Percentiles rank a stretch among this genome's conserved stretches.
phyloP scores from a whole-genome alignment of 2,329 filamentous ascomycete genomes.

The Xylaria multiplex region DNA sequence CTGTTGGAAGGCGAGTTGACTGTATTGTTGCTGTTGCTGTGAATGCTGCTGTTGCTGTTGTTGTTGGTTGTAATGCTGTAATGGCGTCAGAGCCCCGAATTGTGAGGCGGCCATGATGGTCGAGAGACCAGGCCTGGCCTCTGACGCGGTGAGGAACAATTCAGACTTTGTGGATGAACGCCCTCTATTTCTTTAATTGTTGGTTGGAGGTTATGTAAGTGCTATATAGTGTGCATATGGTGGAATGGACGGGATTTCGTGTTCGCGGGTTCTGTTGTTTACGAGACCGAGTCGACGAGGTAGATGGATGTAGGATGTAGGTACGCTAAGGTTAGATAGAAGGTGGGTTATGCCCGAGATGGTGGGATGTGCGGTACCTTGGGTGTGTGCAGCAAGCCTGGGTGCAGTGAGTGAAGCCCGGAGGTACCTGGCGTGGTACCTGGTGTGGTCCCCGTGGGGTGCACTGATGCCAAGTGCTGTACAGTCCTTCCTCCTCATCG shows the following conservation, averaged over 20 bases:
- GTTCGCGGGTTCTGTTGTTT: background rate
- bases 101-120: conserved; percentile 41
- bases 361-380: no score
- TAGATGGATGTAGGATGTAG: background rate
- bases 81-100: conserved; percentile 38
- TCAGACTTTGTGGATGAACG: background rate
- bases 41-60: conserved; percentile 7
- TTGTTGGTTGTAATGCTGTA: conserved; percentile 41
- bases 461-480: no score
- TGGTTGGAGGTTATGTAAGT: background rate
- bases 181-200: no score
- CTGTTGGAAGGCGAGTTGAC: conserved; percentile 26
- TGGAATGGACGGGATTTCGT: background rate
- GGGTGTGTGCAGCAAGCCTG: no score
- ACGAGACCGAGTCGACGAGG: background rate
- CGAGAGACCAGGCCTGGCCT: conserved; percentile 24
- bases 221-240: background rate
- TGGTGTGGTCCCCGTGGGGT: no score
- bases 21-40: conserved; percentile 21
- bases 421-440: no score
- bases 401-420: no score
- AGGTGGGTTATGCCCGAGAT: no score
- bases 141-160: background rate
- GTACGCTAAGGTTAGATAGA: background rate
- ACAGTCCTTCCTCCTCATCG: no score